These are phyloP conservation scores for Skeletonema tropicum DNA, from an alignment of 108 stramenopile genomes.

Conservation along the genomic window DNA sequence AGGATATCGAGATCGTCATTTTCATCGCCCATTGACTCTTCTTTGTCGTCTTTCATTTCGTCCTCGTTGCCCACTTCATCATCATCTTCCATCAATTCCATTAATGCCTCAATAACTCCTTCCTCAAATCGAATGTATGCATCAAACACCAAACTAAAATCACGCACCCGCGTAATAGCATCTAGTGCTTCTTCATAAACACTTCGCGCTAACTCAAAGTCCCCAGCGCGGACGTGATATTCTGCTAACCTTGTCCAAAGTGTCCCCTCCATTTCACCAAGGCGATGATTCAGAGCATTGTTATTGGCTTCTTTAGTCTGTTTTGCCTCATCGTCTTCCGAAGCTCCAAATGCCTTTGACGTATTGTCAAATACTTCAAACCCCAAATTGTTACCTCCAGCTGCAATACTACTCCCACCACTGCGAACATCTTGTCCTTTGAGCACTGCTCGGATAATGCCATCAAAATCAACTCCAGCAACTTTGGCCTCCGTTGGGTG, in stretches of 20 bases:
- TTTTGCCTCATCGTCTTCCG: conserved; percentile 24
- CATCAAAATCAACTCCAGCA: conserved; percentile 87
- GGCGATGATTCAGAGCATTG: conserved; percentile 44
- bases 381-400: conserved; percentile 9
- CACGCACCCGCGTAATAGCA: conserved; percentile 89
- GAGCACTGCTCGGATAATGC: conserved; percentile 86
- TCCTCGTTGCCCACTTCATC: conserved; percentile 60
- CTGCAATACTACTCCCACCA: conserved; percentile 10
- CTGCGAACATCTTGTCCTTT: conserved; percentile 21
- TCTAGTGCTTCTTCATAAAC: conserved; percentile 97
- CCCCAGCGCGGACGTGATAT: conserved; percentile 92
- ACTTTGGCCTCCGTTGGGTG: conserved; percentile 82
- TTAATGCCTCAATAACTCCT: conserved; percentile 90
- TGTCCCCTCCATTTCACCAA: conserved; percentile 91
- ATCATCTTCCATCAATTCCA: conserved; percentile 82
- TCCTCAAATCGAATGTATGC: conserved; percentile 97
- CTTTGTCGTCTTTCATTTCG: conserved; percentile 11
- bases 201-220: conserved; percentile 94
- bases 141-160: conserved; percentile 97
- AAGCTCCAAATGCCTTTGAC: conserved; percentile 11
- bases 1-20: conserved; percentile 73
- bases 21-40: conserved; percentile 32
- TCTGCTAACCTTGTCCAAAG: conserved; percentile 96
- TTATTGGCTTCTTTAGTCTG: conserved; percentile 23
- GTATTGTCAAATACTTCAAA: conserved; percentile 45